A percentile compares a stretch with the other conserved stretches of the same genome.
Evolutionary conservation across 495 filamentous ascomycete genomes (phyloP).

Genomic region (Tuber umbilicatum): DNA sequence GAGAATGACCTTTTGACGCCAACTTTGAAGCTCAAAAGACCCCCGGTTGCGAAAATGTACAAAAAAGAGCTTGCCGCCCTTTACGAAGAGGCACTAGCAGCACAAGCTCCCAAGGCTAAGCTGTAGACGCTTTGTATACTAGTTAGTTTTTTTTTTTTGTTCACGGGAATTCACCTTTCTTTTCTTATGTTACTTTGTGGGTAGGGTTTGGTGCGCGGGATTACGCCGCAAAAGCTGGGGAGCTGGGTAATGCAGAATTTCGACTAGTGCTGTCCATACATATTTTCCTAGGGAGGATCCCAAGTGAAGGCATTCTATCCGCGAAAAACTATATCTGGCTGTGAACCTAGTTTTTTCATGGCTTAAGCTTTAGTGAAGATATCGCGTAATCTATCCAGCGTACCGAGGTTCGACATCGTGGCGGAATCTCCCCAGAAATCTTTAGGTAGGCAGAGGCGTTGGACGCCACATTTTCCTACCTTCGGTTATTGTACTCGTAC

Average conservation of each 20-base stretch:
- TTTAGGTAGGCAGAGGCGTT: not conserved
- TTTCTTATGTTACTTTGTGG: not conserved
- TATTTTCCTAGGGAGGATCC: not conserved
- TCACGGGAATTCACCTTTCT: not conserved
- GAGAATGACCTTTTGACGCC: conserved; percentile 94
- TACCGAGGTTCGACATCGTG: not conserved
- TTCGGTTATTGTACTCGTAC: not conserved
- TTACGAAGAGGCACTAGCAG: conserved; percentile 63
- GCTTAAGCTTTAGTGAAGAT: not conserved
- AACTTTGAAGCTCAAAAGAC: conserved; percentile 95
- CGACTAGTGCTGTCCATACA: not conserved
- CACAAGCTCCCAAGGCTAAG: conserved; percentile 51
- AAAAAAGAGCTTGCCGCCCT: conserved; percentile 67
- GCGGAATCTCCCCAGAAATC: not conserved
- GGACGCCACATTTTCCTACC: not conserved
- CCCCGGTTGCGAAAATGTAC: conserved; percentile 74
- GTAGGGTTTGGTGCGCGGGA: not conserved
- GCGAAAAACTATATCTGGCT: not conserved
- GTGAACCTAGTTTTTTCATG: not conserved
- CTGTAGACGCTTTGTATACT: conserved; percentile 41
- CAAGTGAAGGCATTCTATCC: not conserved
- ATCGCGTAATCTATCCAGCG: not conserved
- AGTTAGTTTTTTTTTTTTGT: not conserved
- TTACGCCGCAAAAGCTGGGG: not conserved
- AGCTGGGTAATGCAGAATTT: not conserved